Percentiles rank a stretch among this genome's conserved stretches.
These are phyloP conservation scores for Aspergillus texensis DNA, from an alignment of 2,329 filamentous ascomycete species.

Conservation along the genomic window DNA sequence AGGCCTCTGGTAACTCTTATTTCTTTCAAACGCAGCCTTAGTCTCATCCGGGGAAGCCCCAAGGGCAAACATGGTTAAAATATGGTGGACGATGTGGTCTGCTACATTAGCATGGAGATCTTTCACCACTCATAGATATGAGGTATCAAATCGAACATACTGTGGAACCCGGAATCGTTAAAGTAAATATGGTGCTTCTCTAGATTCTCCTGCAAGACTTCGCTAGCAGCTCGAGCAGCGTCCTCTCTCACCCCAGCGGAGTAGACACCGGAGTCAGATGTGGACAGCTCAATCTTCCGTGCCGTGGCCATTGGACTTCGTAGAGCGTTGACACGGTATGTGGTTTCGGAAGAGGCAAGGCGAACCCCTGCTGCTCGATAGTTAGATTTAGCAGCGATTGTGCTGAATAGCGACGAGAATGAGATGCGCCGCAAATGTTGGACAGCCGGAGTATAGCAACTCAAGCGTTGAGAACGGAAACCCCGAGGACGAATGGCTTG, in stretches of 20 bases:
- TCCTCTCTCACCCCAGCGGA: constrained; percentile 54
- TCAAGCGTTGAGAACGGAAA: not conserved
- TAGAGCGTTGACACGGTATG: not conserved
- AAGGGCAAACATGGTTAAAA: constrained; percentile 76
- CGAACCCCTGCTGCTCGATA: not conserved
- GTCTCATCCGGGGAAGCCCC: constrained; percentile 65
- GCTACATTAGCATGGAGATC: not conserved
- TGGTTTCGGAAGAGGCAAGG: not conserved
- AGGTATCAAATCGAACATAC: constrained; percentile 26
- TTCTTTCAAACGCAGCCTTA: constrained; percentile 65
- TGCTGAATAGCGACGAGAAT: not conserved
- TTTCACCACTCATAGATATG: not conserved
- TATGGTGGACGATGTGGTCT: constrained; percentile 77
- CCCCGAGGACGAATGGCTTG: not conserved
- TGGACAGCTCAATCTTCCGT: constrained; percentile 49
- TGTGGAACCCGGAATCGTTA: constrained; percentile 74
- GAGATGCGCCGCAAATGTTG: not conserved
- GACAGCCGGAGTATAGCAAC: not conserved
- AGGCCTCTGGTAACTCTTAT: constrained; percentile 67
- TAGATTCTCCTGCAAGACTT: constrained; percentile 76
- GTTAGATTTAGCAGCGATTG: not conserved
- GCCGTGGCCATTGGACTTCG: constrained; percentile 51
- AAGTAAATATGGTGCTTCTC: constrained; percentile 77
- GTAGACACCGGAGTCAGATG: constrained; percentile 50
- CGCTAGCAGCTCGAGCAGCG: constrained; percentile 63